Percentiles rank a stretch among this genome's conserved stretches.
Evolutionary conservation across 2,329 filamentous ascomycete species (phyloP).

Genomic region (Fusarium sp.): DNA sequence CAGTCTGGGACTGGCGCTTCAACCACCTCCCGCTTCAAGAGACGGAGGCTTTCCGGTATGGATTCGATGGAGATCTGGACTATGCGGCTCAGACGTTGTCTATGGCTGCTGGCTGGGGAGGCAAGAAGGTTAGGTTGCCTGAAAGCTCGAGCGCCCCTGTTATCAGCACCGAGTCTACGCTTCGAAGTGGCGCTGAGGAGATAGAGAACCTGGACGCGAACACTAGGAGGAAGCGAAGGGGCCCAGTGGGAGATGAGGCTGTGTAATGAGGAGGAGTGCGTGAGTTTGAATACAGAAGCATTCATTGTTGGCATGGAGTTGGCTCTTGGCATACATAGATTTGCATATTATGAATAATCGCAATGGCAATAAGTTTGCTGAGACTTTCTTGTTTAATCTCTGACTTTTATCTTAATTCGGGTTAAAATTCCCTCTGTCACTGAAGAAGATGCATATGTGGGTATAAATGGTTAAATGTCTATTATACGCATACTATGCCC

Average conservation of each 20-base stretch:
- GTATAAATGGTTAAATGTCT: background rate
- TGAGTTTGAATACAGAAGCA: background rate
- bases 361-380: background rate
- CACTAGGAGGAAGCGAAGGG: conserved; percentile 32
- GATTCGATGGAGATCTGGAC: conserved; percentile 32
- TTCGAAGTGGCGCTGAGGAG: conserved; percentile 38
- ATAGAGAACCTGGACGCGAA: conserved; percentile 34
- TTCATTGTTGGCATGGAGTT: background rate
- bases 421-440: no score
- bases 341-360: background rate
- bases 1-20: conserved; percentile 76
- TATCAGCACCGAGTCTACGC: conserved; percentile 22
- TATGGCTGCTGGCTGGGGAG: conserved; percentile 48
- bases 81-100: conserved; percentile 43
- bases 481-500: background rate
- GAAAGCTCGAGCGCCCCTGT: conserved; percentile 21
- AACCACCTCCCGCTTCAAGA: conserved; percentile 74
- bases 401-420: no score
- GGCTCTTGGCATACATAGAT: background rate
- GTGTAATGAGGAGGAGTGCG: conserved; percentile 20
- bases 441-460: background rate
- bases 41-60: conserved; percentile 51
- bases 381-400: no score
- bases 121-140: conserved; percentile 33
- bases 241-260: conserved; percentile 36